Evolutionary conservation across 2,329 filamentous ascomycete genomes (phyloP).

Genomic region (Arthrobotrys megalospora): DNA sequence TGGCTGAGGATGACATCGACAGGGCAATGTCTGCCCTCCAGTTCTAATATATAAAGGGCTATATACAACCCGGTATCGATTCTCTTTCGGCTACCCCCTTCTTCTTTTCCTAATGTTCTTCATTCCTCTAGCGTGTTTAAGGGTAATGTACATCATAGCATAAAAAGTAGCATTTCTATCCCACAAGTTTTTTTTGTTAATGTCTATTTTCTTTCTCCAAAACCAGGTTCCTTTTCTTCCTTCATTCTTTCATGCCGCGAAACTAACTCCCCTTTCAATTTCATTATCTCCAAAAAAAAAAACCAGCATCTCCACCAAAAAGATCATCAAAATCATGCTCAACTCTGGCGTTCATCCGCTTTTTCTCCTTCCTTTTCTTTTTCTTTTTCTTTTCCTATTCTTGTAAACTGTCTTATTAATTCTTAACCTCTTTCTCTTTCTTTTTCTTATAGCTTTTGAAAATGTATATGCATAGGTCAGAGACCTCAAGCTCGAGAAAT

Average conservation of each 20-base stretch:
- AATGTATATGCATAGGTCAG: constrained; percentile 40
- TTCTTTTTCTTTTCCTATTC: constrained; percentile 6
- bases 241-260: neutral
- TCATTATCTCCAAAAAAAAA: constrained; percentile 12
- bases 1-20: constrained; percentile 81
- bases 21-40: constrained; percentile 80
- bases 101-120: constrained; percentile 2
- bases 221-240: neutral
- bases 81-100: neutral
- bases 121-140: neutral
- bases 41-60: constrained; percentile 52
- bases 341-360: constrained; percentile 44
- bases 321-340: constrained; percentile 35
- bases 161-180: constrained; percentile 39
- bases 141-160: constrained; percentile 42
- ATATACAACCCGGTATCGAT: neutral
- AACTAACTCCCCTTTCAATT: neutral
- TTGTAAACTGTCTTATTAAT: constrained; percentile 16
- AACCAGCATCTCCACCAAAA: constrained; percentile 16
- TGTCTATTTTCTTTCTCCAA: constrained; percentile 36
- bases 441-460: constrained; percentile 10
- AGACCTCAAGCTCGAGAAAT: constrained; percentile 18
- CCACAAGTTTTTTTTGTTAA: constrained; percentile 29
- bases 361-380: constrained; percentile 2
- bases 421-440: neutral